phyloP scores from a whole-genome alignment of 495 filamentous ascomycete species.

The Xylaria scruposa region DNA sequence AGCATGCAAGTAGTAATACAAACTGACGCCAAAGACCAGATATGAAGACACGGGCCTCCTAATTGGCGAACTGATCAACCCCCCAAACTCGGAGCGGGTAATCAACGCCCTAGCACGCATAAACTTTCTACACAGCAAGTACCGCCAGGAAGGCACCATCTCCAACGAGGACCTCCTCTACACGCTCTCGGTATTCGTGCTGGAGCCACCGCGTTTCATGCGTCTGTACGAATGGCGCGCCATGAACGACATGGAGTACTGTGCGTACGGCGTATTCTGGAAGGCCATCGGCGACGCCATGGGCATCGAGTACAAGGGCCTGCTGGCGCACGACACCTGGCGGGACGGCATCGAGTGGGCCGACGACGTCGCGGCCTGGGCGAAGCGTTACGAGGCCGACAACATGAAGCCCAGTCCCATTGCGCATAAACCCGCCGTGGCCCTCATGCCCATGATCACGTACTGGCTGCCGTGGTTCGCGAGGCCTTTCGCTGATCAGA shows the following conservation, averaged over 20 bases:
- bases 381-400: slow-evolving; percentile 60
- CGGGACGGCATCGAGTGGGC: slow-evolving; percentile 68
- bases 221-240: slow-evolving; percentile 67
- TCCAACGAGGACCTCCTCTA: slow-evolving; percentile 70
- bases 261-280: slow-evolving; percentile 70
- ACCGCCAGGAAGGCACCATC: slow-evolving; percentile 65
- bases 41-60: slow-evolving; percentile 68
- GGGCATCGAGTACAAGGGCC: slow-evolving; percentile 58
- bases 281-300: slow-evolving; percentile 68
- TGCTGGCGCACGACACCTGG: slow-evolving; percentile 51
- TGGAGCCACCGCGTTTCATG: slow-evolving; percentile 65
- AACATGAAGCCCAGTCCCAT: slow-evolving; percentile 54
- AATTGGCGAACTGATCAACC: slow-evolving; percentile 57
- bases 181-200: slow-evolving; percentile 67
- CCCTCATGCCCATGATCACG: slow-evolving; percentile 63
- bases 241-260: slow-evolving; percentile 67
- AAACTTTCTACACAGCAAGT: slow-evolving; percentile 69
- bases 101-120: slow-evolving; percentile 65
- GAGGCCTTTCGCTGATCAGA: slow-evolving; percentile 55
- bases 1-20: neutral
- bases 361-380: slow-evolving; percentile 67
- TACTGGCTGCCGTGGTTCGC: slow-evolving; percentile 60
- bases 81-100: slow-evolving; percentile 57
- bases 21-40: slow-evolving; percentile 27
- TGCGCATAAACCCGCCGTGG: slow-evolving; percentile 52